A percentile compares a stretch with the other conserved stretches of the same genome.
phyloP scores from a whole-genome alignment of 2,329 filamentous ascomycete species.

The Stachybotrys chlorohalonatus region DNA sequence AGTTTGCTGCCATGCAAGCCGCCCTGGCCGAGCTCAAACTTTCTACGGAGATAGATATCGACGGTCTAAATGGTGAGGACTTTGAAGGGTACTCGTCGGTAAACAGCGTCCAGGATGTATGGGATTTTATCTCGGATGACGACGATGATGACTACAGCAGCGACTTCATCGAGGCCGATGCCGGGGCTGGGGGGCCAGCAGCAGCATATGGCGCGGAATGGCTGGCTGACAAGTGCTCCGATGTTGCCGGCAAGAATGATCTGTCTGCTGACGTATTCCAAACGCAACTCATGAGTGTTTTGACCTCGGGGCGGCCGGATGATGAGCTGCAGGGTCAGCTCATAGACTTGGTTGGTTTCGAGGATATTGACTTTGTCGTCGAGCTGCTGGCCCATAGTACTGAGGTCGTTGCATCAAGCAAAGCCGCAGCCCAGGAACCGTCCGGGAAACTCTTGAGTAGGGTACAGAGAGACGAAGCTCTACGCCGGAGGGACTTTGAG shows the following conservation, averaged over 20 bases:
- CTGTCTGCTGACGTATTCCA: slow-evolving; percentile 63
- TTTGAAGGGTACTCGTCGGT: slow-evolving; percentile 45
- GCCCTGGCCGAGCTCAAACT: slow-evolving; percentile 66
- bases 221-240: slow-evolving; percentile 60
- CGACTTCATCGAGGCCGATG: slow-evolving; percentile 46
- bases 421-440: slow-evolving; percentile 29
- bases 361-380: slow-evolving; percentile 86
- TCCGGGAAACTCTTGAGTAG: slow-evolving; percentile 56
- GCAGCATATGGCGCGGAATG: slow-evolving; percentile 52
- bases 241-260: slow-evolving; percentile 57
- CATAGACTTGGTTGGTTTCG: slow-evolving; percentile 84
- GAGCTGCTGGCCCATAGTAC: slow-evolving; percentile 74
- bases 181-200: slow-evolving; percentile 4
- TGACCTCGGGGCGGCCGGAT: slow-evolving; percentile 60
- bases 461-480: slow-evolving; percentile 67
- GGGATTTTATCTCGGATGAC: slow-evolving; percentile 80
- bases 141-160: slow-evolving; percentile 59
- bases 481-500: slow-evolving; percentile 66
- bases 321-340: slow-evolving; percentile 87
- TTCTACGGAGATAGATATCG: slow-evolving; percentile 31
- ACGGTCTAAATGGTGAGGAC: slow-evolving; percentile 56
- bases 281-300: slow-evolving; percentile 65
- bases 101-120: slow-evolving; percentile 70
- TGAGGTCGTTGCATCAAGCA: slow-evolving; percentile 42
- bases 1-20: slow-evolving; percentile 77